These are phyloP conservation scores for Vaccinium myrtillus DNA, from an alignment of 148 eudicot species.

Conservation along the genomic window DNA sequence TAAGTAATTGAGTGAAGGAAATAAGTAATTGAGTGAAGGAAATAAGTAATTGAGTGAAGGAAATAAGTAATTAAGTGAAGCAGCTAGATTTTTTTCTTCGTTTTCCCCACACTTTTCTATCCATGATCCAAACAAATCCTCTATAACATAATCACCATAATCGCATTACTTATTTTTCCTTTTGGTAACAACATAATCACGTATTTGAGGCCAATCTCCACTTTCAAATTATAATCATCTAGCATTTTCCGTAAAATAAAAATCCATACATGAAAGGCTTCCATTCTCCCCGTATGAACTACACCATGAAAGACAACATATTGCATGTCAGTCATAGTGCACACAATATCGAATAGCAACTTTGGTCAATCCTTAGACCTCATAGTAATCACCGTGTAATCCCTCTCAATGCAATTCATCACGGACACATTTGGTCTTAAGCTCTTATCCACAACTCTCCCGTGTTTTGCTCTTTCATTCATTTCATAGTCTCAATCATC, in stretches of 20 bases:
- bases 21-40: too few relatives aligned
- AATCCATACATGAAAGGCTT: slow-evolving; percentile 66
- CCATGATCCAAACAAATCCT: too few relatives aligned
- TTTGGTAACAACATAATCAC: neutral
- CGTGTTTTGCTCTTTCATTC: slow-evolving; percentile 31
- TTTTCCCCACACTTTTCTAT: too few relatives aligned
- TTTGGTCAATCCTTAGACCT: slow-evolving; percentile 84
- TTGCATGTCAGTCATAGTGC: slow-evolving; percentile 91
- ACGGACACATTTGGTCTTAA: slow-evolving; percentile 54
- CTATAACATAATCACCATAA: too few relatives aligned
- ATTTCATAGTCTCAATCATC: slow-evolving; percentile 78
- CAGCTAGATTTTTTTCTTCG: too few relatives aligned
- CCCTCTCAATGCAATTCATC: slow-evolving; percentile 60
- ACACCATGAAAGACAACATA: slow-evolving; percentile 88
- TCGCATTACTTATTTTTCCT: too few relatives aligned
- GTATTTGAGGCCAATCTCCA: too few relatives aligned
- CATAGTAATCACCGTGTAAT: slow-evolving; percentile 75
- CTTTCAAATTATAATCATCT: too few relatives aligned
- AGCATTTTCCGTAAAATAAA: neutral
- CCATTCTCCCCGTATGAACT: slow-evolving; percentile 44
- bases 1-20: too few relatives aligned
- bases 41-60: too few relatives aligned
- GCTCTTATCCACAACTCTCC: slow-evolving; percentile 26
- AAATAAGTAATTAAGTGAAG: too few relatives aligned
- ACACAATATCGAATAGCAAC: slow-evolving; percentile 74